Evolutionary conservation across 495 filamentous ascomycete species (phyloP), one percentile per base, ranked within the genome.

Genomic region (Trypethelium eluteriae): DNA sequence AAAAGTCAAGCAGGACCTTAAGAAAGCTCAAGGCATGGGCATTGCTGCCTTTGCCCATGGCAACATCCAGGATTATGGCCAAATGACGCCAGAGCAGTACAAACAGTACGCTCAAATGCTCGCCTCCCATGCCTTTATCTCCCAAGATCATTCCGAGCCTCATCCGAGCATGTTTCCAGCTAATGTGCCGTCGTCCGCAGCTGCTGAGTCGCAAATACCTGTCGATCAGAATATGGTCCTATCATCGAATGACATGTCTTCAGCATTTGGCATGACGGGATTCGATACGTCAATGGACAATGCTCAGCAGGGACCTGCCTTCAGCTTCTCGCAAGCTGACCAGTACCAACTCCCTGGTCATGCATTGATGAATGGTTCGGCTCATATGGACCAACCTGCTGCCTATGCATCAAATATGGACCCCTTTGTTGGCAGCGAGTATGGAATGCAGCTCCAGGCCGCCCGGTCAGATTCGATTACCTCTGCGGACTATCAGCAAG

Each of bases 1-100:
- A 47, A 79, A 79, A 66, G 70, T 75, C 18, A 79, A 79, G 70
- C 77, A 79, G 67, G 77, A 79, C 66, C 53, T 66, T 7, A 79
- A 79, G 68, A 79, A 78, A 65, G 53, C 53, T 16, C 38, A 41
- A 11, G 70, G 64, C 41, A 62, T 63, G 59, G 47, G 38, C n/a
- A 39, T 39, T 66, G 56, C 25, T 59, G 18, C 53, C 6, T 59
- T 59, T 59, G 11, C 53, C 14, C 53, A 59, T 7, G 53, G n/a
- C 32, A 34, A 34, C 14, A 36, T 59, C 5, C 25, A 18, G 53
- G 53, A 59, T 14, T 34, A 36, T 36, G 53, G 53, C 25, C 53
- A 59, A 59, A 34, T 59, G 53, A 59, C 53, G 7, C 53, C n/a
- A 10, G 53, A 59, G 53, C 53, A 59, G 14, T 59, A 59, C 53